Evolutionary conservation across 768 basidiomycete genomes (phyloP).

Genomic region (Rhodocollybia butyracea): DNA sequence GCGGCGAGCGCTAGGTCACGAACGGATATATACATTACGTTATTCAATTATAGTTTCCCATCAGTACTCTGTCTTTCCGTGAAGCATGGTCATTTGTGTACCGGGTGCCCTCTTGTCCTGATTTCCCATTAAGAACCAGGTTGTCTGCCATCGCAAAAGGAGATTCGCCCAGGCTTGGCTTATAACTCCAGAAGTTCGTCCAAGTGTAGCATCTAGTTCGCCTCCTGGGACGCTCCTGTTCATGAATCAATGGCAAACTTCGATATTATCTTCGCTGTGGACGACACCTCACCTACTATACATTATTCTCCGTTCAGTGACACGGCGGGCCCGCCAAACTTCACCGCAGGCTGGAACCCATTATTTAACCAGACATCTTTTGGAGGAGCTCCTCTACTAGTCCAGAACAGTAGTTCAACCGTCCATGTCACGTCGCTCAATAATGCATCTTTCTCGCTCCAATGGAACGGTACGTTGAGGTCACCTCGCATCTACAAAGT

Average conservation of each 20-base stretch:
- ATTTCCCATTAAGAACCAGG: no score
- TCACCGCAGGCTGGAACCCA: constrained; percentile 66
- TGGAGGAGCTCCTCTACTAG: constrained; percentile 40
- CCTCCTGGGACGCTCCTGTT: background rate
- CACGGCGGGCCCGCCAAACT: constrained; percentile 44
- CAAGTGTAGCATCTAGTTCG: background rate
- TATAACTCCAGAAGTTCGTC: no score
- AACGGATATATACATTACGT: no score
- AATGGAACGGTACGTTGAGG: constrained; percentile 56
- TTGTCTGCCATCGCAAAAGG: no score
- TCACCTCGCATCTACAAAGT: background rate
- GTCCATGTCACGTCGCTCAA: constrained; percentile 60
- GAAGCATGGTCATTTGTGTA: constrained; percentile 1
- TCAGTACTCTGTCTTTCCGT: background rate
- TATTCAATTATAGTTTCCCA: no score
- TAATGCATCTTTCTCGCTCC: constrained; percentile 52
- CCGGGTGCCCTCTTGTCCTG: background rate
- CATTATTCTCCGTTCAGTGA: constrained; percentile 60
- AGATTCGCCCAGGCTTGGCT: no score
- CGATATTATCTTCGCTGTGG: constrained; percentile 41
- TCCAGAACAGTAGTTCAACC: constrained; percentile 47
- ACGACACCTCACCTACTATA: constrained; percentile 66
- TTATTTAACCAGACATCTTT: constrained; percentile 41
- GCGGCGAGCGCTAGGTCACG: no score
- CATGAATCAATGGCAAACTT: constrained; percentile 32